These are phyloP conservation scores for Scedosporium minutisporum DNA, from an alignment of 2,329 filamentous ascomycete species.

Conservation along the genomic window DNA sequence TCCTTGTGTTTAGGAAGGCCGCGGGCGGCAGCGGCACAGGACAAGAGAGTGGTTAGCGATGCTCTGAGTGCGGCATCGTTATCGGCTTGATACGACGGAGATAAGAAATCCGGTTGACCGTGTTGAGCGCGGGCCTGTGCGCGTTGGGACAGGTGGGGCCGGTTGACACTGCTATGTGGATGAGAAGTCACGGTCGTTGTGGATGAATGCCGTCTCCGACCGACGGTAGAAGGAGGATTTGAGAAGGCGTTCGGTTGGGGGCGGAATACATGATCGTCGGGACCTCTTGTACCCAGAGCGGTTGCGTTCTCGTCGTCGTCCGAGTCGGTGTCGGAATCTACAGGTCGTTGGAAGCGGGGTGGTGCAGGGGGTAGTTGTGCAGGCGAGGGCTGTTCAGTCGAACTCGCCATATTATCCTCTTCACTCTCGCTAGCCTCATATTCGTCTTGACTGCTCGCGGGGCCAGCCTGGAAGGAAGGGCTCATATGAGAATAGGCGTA, in stretches of 20 bases:
- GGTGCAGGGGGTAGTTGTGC: constrained; percentile 18
- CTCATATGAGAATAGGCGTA: constrained; percentile 18
- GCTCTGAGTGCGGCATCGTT: constrained; percentile 89
- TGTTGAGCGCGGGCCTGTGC: constrained; percentile 37
- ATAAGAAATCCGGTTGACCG: constrained; percentile 52
- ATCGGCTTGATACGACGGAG: constrained; percentile 69
- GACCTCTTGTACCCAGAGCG: constrained; percentile 53
- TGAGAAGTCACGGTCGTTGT: constrained; percentile 38
- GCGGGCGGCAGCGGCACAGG: constrained; percentile 85
- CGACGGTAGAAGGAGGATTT: constrained; percentile 56
- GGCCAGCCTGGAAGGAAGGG: constrained; percentile 28
- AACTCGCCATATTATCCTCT: constrained; percentile 59
- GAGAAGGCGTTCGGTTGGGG: constrained; percentile 91
- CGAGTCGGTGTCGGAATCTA: constrained; percentile 32
- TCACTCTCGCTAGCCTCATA: constrained; percentile 91
- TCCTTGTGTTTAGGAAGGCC: constrained; percentile 60
- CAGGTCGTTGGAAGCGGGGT: constrained; percentile 21
- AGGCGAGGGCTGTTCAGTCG: constrained; percentile 39
- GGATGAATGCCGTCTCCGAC: constrained; percentile 9
- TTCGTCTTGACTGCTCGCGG: constrained; percentile 78
- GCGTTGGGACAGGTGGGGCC: constrained; percentile 38
- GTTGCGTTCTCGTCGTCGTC: constrained; percentile 73
- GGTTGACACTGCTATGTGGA: constrained; percentile 38
- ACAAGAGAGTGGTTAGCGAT: constrained; percentile 87
- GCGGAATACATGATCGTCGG: constrained; percentile 53